Conservation (phyloP, 176 grass and related monocot species). For the Bromus sterilis region DNA sequence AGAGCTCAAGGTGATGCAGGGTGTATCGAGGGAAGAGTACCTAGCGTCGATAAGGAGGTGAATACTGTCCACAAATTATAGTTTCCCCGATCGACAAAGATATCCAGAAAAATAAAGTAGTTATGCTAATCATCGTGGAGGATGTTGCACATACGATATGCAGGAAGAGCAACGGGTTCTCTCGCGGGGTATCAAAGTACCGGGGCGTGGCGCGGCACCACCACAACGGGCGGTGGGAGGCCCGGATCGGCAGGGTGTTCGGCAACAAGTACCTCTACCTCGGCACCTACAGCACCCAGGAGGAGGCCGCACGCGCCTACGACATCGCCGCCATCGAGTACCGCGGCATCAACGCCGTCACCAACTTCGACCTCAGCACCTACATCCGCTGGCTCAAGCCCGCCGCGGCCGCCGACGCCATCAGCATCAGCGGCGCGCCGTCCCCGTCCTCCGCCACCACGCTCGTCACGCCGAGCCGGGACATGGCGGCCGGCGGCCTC, state of each 20-base stretch:
- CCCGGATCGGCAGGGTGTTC: constrained; percentile 58
- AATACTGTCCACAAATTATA: too few species aligned
- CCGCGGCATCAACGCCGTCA: constrained; percentile 71
- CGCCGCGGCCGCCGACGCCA: background rate
- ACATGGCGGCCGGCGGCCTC: background rate
- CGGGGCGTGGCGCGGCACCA: constrained; percentile 73
- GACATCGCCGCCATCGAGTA: constrained; percentile 82
- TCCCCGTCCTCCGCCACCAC: background rate
- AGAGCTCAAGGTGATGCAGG: constrained; percentile 60
- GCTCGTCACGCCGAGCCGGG: background rate
- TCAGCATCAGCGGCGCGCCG: background rate
- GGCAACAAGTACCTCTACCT: constrained; percentile 82
- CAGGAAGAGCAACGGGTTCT: constrained; percentile 76
- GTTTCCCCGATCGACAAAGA: too few species aligned
- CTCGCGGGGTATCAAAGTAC: constrained; percentile 71
- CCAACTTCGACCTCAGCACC: constrained; percentile 70
- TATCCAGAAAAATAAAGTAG: too few species aligned
- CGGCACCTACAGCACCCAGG: constrained; percentile 66
- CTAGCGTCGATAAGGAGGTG: constrained; percentile 66
- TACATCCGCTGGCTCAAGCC: constrained; percentile 81
- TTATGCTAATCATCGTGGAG: background rate
- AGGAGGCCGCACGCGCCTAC: constrained; percentile 62
- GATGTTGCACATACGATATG: background rate
- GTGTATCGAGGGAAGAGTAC: constrained; percentile 66
- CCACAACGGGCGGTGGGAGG: constrained; percentile 72